Percentiles rank a stretch among this genome's conserved stretches.
Evolutionary conservation across 116 monocot genomes (phyloP).

Genomic region (Dioscorea cayenensis): DNA sequence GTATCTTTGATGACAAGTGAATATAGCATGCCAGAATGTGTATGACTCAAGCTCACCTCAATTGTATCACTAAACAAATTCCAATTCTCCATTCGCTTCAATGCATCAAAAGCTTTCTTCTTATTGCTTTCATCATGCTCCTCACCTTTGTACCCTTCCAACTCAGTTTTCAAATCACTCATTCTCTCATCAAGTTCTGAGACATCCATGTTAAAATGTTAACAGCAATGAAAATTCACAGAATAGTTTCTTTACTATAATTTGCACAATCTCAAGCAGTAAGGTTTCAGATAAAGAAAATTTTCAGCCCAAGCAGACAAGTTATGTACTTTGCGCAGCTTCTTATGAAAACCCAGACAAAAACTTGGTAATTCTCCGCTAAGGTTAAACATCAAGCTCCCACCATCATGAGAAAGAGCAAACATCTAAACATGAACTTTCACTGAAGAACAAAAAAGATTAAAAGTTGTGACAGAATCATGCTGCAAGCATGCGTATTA

Average conservation of each 20-base stretch:
- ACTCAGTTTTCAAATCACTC: conserved; percentile 85
- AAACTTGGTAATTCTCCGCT: background rate
- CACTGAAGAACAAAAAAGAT: too few species aligned
- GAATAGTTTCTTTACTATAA: background rate
- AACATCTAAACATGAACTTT: background rate
- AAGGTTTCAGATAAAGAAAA: background rate
- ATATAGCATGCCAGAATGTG: background rate
- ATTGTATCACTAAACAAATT: conserved; percentile 73
- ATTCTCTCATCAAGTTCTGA: conserved; percentile 97
- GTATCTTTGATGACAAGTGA: too few species aligned
- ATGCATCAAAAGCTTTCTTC: conserved; percentile 82
- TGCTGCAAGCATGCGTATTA: too few species aligned
- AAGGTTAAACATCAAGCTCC: background rate
- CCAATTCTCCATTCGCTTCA: conserved; percentile 91
- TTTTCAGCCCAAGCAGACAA: background rate
- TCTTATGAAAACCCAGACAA: background rate
- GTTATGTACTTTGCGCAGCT: background rate
- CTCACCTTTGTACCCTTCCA: conserved; percentile 67
- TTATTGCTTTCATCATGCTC: conserved; percentile 70
- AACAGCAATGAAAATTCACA: background rate
- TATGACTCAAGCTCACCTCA: conserved; percentile 39
- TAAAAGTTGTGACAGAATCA: too few species aligned
- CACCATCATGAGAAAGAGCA: background rate
- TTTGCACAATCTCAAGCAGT: background rate
- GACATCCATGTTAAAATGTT: conserved; percentile 4